Evolutionary conservation across 257 asterid genomes (phyloP).

Genomic region (Paraleonurus japonicus): DNA sequence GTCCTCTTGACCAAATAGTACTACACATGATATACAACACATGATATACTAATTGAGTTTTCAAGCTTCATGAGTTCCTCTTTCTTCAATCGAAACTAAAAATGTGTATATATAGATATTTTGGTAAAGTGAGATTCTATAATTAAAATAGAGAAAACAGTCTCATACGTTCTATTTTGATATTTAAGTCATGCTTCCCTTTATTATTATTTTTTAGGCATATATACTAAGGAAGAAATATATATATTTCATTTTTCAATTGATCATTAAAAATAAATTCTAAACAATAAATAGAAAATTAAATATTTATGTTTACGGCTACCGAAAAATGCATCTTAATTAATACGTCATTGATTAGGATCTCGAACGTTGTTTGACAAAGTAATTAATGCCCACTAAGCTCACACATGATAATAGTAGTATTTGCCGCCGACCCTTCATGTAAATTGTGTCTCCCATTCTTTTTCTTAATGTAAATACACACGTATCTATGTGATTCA

Average conservation of each 20-base stretch:
- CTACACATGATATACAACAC: no score
- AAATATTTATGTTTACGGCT: background rate
- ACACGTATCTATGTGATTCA: background rate
- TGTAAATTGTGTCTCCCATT: conserved; percentile 23
- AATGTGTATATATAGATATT: no score
- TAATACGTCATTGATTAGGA: conserved; percentile 17
- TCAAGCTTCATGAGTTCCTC: no score
- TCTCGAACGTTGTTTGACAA: conserved; percentile 10
- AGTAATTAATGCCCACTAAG: conserved; percentile 29
- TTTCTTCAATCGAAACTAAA: no score
- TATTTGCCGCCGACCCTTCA: conserved; percentile 31
- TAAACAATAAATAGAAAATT: background rate
- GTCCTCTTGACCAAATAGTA: no score
- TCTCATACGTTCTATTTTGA: no score
- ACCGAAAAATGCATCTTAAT: background rate
- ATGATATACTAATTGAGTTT: no score
- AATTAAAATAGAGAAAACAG: no score
- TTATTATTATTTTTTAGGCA: no score
- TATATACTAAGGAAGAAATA: no score
- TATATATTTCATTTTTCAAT: no score
- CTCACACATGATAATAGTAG: conserved; percentile 27
- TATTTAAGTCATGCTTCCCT: no score
- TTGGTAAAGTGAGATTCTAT: background rate
- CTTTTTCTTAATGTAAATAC: background rate
- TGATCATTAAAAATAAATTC: background rate